Conservation (phyloP, 805 yeast species). For the Candida patagonica region DNA sequence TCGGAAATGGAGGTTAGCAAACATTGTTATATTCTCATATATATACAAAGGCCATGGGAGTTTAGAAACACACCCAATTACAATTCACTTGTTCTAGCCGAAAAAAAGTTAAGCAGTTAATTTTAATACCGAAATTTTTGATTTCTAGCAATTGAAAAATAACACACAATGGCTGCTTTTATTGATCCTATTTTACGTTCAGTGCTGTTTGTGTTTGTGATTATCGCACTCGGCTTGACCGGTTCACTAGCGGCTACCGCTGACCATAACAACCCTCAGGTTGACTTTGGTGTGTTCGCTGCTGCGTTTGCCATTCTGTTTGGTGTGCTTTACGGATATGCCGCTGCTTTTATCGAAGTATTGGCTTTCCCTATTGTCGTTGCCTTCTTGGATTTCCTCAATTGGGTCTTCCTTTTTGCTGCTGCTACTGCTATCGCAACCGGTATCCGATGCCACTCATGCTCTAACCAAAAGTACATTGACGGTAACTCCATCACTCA, state of each 20-base stretch:
- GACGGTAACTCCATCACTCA: constrained; percentile 59
- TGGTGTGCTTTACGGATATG: constrained; percentile 67
- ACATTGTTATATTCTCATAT: too few species aligned
- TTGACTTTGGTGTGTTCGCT: constrained; percentile 79
- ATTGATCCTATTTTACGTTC: constrained; percentile 71
- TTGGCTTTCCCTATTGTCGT: constrained; percentile 83
- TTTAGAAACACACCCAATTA: too few species aligned
- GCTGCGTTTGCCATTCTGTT: constrained; percentile 79
- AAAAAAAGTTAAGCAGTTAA: background rate
- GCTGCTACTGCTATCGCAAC: constrained; percentile 94
- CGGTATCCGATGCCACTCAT: constrained; percentile 77
- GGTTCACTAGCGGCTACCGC: constrained; percentile 67
- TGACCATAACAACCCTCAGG: constrained; percentile 54
- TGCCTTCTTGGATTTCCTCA: constrained; percentile 72
- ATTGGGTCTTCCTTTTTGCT: constrained; percentile 84
- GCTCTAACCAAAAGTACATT: constrained; percentile 59
- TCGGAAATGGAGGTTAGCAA: too few species aligned
- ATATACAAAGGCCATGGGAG: too few species aligned
- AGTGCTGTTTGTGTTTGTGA: constrained; percentile 64
- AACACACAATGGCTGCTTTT: constrained; percentile 17
- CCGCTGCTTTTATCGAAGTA: constrained; percentile 67
- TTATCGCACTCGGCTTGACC: constrained; percentile 75
- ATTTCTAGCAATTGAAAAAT: background rate
- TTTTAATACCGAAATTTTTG: background rate
- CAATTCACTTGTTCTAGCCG: too few species aligned